phyloP scores from a whole-genome alignment of 2,329 filamentous ascomycete species.

The Colletotrichum truncatum region DNA sequence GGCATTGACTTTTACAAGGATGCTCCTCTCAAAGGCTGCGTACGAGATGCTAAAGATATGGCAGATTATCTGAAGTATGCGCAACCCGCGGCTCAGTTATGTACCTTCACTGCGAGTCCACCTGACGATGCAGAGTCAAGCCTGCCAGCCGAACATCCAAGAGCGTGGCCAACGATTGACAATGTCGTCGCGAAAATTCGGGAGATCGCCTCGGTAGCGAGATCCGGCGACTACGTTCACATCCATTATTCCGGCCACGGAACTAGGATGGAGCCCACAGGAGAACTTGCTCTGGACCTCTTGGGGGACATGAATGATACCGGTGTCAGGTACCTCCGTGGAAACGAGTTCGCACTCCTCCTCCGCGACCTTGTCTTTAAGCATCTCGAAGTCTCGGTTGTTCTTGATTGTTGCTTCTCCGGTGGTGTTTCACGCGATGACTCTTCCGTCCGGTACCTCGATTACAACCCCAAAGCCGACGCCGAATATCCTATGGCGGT shows the following conservation, averaged over 20 bases:
- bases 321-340: neutral
- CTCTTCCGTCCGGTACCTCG: neutral
- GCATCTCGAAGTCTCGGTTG: neutral
- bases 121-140: neutral
- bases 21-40: neutral
- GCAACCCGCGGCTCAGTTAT: neutral
- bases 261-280: neutral
- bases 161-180: neutral
- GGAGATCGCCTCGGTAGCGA: neutral
- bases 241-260: neutral
- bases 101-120: neutral
- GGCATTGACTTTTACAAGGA: conserved; percentile 3
- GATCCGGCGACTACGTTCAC: neutral
- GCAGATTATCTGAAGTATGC: neutral
- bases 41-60: neutral
- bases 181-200: neutral
- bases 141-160: neutral
- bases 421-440: neutral
- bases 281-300: neutral
- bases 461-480: neutral
- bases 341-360: neutral
- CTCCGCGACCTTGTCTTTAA: neutral
- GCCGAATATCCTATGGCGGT: neutral
- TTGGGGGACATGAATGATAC: neutral
- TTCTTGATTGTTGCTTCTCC: neutral